Evolutionary conservation across 2,329 filamentous ascomycete species (phyloP).

Genomic region (Trichophyton verrucosum): DNA sequence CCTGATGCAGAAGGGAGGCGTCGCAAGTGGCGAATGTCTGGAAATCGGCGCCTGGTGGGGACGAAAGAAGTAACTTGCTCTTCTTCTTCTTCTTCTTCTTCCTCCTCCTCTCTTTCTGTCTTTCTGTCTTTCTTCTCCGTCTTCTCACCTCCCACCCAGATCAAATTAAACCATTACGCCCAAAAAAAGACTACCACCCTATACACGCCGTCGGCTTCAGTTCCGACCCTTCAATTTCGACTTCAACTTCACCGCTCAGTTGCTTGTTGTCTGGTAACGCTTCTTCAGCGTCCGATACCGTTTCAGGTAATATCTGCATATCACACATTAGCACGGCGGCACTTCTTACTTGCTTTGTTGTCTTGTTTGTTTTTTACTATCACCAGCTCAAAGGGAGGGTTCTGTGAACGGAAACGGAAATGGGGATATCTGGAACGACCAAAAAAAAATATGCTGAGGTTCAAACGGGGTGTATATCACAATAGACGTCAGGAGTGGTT

Average conservation of each 20-base stretch:
- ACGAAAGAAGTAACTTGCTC: conserved; percentile 35
- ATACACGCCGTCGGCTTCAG: neutral
- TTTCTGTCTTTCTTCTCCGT: no score
- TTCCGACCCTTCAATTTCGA: neutral
- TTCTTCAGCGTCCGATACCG: conserved; percentile 75
- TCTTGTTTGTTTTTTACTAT: neutral
- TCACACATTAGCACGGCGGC: neutral
- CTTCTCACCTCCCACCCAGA: no score
- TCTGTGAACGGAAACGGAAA: neutral
- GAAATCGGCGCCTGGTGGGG: conserved; percentile 56
- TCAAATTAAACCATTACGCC: no score
- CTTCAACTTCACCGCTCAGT: neutral
- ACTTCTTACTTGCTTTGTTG: neutral
- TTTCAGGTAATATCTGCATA: conserved; percentile 72
- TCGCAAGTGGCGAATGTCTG: conserved; percentile 73
- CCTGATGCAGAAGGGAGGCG: conserved; percentile 64
- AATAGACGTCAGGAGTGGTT: neutral
- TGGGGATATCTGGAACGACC: neutral
- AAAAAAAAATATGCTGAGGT: neutral
- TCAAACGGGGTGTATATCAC: neutral
- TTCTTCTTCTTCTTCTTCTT: neutral
- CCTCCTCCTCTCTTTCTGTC: no score
- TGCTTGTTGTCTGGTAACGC: conserved; percentile 50
- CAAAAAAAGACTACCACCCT: neutral
- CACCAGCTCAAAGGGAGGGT: neutral